phyloP scores from a whole-genome alignment of 2,329 filamentous ascomycete genomes.

The Mycosphaerelloides madeirae region DNA sequence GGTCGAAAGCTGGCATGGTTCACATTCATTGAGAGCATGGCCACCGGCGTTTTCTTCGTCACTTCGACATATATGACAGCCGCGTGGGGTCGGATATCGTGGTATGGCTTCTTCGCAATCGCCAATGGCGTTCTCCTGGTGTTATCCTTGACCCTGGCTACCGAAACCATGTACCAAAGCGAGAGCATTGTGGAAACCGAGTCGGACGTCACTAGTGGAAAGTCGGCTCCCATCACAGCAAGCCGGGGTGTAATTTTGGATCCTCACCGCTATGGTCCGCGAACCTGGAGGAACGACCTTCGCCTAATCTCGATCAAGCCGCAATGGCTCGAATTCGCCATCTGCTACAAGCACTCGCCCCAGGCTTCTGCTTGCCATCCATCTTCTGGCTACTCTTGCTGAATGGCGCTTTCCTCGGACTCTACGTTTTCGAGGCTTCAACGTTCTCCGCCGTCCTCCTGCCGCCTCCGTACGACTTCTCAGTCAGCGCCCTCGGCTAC shows the following conservation, averaged over 20 bases:
- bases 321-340: neutral
- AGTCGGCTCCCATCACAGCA: too few species aligned
- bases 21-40: conserved; percentile 38
- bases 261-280: too few species aligned
- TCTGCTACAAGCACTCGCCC: conserved; percentile 7
- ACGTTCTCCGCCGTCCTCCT: conserved; percentile 39
- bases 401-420: conserved; percentile 39
- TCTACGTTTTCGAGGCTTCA: conserved; percentile 42
- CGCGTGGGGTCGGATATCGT: conserved; percentile 39
- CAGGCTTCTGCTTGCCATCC: conserved; percentile 35
- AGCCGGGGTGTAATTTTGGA: too few species aligned
- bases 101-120: conserved; percentile 41
- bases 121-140: conserved; percentile 34
- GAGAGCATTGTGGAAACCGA: too few species aligned
- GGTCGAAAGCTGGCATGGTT: conserved; percentile 41
- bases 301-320: too few species aligned
- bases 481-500: conserved; percentile 26
- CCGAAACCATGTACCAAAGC: conserved; percentile 42
- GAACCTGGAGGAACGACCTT: too few species aligned
- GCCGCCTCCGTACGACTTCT: conserved; percentile 37
- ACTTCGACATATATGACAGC: conserved; percentile 42
- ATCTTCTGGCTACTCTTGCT: conserved; percentile 40
- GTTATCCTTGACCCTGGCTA: conserved; percentile 38
- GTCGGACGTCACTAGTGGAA: too few species aligned
- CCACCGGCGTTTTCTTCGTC: conserved; percentile 37